Conservation (phyloP, 768 basidiomycete genomes). For the Mrakia frigida region DNA sequence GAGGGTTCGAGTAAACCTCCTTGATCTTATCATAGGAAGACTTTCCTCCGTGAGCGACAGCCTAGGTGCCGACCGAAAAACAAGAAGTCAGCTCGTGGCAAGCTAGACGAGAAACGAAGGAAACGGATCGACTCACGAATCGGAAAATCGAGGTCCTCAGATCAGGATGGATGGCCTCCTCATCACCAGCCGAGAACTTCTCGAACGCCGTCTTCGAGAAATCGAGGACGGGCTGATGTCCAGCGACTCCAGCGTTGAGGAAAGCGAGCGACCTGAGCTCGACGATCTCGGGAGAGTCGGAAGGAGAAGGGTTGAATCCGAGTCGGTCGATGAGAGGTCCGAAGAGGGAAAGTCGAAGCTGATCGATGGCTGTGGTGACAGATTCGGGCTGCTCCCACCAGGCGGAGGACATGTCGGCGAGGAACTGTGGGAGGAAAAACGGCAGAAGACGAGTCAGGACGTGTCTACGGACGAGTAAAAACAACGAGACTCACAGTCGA, state of each 20-base stretch:
- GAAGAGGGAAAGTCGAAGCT: conserved; percentile 48
- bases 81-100: background rate
- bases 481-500: conserved; percentile 56
- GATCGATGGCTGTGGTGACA: conserved; percentile 51
- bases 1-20: conserved; percentile 63
- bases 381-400: conserved; percentile 76
- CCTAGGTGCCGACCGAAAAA: conserved; percentile 45
- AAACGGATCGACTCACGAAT: conserved; percentile 25
- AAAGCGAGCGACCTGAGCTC: conserved; percentile 73
- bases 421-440: conserved; percentile 55
- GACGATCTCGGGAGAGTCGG: conserved; percentile 63
- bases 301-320: conserved; percentile 65
- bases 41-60: conserved; percentile 66
- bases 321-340: conserved; percentile 69
- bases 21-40: conserved; percentile 69
- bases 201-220: conserved; percentile 67
- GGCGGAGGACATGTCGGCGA: conserved; percentile 55
- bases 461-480: conserved; percentile 31
- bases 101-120: no score
- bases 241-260: conserved; percentile 38
- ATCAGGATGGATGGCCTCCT: conserved; percentile 80
- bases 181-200: conserved; percentile 54
- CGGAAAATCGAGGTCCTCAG: conserved; percentile 54
- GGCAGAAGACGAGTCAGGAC: conserved; percentile 24
- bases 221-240: conserved; percentile 53